These are phyloP conservation scores for Solanum appendiculatum DNA, from an alignment of 257 asterid species.

Conservation along the genomic window DNA sequence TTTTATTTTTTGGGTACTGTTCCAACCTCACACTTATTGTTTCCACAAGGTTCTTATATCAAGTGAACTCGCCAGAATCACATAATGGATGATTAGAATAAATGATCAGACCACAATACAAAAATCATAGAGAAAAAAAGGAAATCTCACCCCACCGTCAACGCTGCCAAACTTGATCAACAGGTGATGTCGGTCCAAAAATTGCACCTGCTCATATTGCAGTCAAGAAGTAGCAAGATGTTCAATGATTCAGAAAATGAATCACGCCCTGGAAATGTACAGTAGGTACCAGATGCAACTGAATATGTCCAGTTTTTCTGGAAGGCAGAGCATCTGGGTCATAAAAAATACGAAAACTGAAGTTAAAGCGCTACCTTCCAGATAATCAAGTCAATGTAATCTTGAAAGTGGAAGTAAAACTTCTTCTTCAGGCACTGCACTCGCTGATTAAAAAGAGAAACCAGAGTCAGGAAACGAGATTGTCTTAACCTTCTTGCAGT, in stretches of 20 bases:
- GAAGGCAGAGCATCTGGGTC: neutral
- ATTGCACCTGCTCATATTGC: conserved; percentile 63
- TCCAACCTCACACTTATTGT: neutral
- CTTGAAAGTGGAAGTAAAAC: conserved; percentile 94
- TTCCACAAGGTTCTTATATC: neutral
- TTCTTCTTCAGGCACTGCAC: conserved; percentile 95
- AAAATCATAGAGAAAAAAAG: conserved; percentile 7
- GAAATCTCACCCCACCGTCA: conserved; percentile 87
- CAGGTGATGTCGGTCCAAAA: conserved; percentile 84
- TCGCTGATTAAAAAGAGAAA: conserved; percentile 47
- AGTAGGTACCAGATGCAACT: neutral
- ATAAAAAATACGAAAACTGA: neutral
- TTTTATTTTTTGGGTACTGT: neutral
- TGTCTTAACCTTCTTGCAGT: neutral
- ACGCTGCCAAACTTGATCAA: conserved; percentile 94
- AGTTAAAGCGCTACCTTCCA: conserved; percentile 60
- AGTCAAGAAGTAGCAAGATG: neutral
- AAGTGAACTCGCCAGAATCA: neutral
- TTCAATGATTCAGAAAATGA: neutral
- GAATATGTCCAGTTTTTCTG: neutral
- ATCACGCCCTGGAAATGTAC: neutral
- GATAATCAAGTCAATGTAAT: conserved; percentile 83
- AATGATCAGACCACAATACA: neutral
- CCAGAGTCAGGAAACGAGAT: neutral
- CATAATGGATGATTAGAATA: neutral